These are phyloP conservation scores for Fusarium fracticaudum DNA, from an alignment of 2,329 filamentous ascomycete species.

Conservation along the genomic window DNA sequence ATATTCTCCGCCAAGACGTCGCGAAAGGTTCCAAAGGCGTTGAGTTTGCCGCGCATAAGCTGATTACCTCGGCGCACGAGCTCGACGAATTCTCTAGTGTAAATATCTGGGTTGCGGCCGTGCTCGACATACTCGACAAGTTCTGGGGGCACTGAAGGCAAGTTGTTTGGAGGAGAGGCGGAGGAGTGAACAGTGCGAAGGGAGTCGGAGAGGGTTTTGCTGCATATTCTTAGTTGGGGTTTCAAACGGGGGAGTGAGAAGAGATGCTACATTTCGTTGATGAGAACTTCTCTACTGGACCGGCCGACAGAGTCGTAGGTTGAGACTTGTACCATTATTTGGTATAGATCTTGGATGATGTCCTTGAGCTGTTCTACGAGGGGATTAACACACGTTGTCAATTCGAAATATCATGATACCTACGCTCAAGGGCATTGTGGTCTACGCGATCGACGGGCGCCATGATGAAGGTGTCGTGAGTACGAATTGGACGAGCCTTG, in stretches of 20 bases:
- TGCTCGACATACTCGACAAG: constrained; percentile 76
- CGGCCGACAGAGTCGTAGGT: constrained; percentile 66
- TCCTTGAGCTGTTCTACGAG: constrained; percentile 66
- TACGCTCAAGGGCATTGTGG: constrained; percentile 54
- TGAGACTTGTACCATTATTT: constrained; percentile 70
- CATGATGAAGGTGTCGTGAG: constrained; percentile 44
- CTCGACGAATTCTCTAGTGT: constrained; percentile 79
- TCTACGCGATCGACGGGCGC: constrained; percentile 53
- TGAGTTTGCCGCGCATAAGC: constrained; percentile 71
- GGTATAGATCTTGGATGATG: constrained; percentile 71
- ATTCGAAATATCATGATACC: not conserved
- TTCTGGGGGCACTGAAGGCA: constrained; percentile 68
- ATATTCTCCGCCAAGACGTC: constrained; percentile 71
- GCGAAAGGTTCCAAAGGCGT: constrained; percentile 68
- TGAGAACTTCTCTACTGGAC: constrained; percentile 65
- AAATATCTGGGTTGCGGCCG: constrained; percentile 78
- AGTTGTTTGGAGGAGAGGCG: constrained; percentile 52
- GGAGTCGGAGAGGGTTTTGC: constrained; percentile 52
- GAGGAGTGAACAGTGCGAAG: constrained; percentile 53
- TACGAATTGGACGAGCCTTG: not conserved
- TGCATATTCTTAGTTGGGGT: constrained; percentile 7
- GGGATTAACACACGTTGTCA: constrained; percentile 11
- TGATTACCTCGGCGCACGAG: constrained; percentile 73
- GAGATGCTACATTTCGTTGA: constrained; percentile 57
- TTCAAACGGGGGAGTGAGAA: not conserved